Base-by-base conservation (phyloP, 805 yeast species). In the Millerozyma miso region DNA sequence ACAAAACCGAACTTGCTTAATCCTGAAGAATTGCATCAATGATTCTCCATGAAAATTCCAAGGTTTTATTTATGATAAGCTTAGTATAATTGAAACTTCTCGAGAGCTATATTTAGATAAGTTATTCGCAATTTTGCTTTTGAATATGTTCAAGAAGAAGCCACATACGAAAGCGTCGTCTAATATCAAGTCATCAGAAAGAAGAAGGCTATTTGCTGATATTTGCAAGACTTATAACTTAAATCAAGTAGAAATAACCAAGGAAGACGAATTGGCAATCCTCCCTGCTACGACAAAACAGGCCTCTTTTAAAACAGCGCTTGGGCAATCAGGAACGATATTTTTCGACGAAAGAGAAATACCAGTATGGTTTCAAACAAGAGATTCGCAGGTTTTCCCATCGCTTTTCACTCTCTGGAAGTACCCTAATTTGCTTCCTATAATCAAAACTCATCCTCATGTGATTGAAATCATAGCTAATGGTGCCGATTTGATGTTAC, bases 401-500 rank as follows among this genome's bases (percentile, higher is more conserved):
- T 79, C 96, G 0, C 65, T 87, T 1, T 85, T 72, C 55, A 80
- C 88, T 0, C 60, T 83, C 33, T 87, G 96, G 93, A 69, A 71
- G 18, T 73, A 77, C 32, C 88, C 90, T 0, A 76, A 65, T 45
- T 42, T 88, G 10, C 50, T 88, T 17, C 96, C 96, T 0, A 58
- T 74, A 0, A 77, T 90, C 2, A 63, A 68, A 44, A 90, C 97
- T 0, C 89, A 87, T 56, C 77, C 77, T 10, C 78, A 74, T 50
- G 96, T 91, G 1, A 72, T 91, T 14, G 82, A 76, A 38, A 77
- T 79, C 10, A 63, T 89, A n/a, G 65, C 72, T 26, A 79, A 78
- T 44, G 97, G 97, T 10, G 97, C 98, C 0, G 77, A 85, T 52
- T 62, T 86, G 48, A 85, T 85, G 89, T 67, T 84, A 29, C 85